These are phyloP conservation scores for Kwoniella sp. DNA, from an alignment of 768 basidiomycete species.

Conservation along the genomic window DNA sequence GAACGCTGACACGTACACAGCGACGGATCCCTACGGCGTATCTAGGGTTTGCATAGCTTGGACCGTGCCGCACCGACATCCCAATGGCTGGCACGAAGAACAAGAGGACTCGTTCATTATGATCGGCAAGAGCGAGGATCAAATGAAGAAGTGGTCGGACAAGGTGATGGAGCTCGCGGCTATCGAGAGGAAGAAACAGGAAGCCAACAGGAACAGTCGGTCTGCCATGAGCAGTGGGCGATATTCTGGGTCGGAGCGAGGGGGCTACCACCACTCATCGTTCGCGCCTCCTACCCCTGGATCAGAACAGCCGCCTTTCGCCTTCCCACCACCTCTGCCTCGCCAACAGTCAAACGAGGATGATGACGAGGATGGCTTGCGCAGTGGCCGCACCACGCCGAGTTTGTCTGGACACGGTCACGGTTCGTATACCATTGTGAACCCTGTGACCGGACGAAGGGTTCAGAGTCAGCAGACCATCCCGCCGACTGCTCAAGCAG, in stretches of 20 bases:
- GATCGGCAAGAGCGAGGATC: conserved; percentile 86
- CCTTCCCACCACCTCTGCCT: conserved; percentile 42
- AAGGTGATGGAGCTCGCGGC: conserved; percentile 78
- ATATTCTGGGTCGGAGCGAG: conserved; percentile 55
- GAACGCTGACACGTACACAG: conserved; percentile 7
- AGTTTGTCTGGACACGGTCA: conserved; percentile 18
- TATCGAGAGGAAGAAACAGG: conserved; percentile 52
- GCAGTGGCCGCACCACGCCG: conserved; percentile 38
- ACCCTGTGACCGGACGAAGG: conserved; percentile 63
- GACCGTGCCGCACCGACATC: conserved; percentile 22
- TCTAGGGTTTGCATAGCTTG: conserved; percentile 12
- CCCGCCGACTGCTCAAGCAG: conserved; percentile 59
- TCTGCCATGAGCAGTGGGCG: conserved; percentile 34
- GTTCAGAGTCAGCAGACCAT: conserved; percentile 58
- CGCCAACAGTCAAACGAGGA: conserved; percentile 53
- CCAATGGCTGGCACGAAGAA: conserved; percentile 19
- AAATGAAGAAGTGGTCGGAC: conserved; percentile 85
- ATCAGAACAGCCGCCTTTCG: conserved; percentile 36
- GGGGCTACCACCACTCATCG: conserved; percentile 45
- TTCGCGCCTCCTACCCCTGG: conserved; percentile 45
- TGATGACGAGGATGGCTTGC: conserved; percentile 28
- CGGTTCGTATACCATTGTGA: conserved; percentile 60
- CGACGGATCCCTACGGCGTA: conserved; percentile 16
- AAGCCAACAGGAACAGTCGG: conserved; percentile 52
- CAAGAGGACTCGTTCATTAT: conserved; percentile 82